Conservation (phyloP, 306 rosid genomes). For the Corylus heterophylla region DNA sequence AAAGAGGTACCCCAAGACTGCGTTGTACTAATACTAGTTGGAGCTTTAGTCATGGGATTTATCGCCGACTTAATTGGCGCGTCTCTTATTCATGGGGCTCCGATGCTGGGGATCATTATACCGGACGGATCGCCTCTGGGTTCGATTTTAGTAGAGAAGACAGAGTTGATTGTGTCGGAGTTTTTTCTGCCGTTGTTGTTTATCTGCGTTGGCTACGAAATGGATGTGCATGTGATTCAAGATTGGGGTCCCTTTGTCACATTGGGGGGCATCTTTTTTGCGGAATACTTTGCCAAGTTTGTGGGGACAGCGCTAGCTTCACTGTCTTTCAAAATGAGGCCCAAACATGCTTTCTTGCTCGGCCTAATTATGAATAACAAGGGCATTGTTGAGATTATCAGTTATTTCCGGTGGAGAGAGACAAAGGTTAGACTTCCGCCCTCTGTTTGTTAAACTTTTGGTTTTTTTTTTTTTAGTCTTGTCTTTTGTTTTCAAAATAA, state of each 20-base stretch:
- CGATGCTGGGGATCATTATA: slow-evolving; percentile 24
- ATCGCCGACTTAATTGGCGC: slow-evolving; percentile 4
- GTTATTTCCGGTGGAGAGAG: neutral
- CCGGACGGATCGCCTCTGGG: slow-evolving; percentile 39
- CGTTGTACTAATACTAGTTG: slow-evolving; percentile 9
- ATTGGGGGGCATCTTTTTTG: slow-evolving; percentile 22
- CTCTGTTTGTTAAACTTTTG: too few relatives aligned
- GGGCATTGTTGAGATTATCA: slow-evolving; percentile 43
- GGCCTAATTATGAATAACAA: slow-evolving; percentile 45
- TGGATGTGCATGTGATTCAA: neutral
- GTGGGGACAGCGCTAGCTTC: slow-evolving; percentile 25
- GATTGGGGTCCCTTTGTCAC: slow-evolving; percentile 17
- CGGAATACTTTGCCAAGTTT: slow-evolving; percentile 22
- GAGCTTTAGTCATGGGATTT: slow-evolving; percentile 20
- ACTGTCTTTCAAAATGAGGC: slow-evolving; percentile 29
- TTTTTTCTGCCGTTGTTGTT: slow-evolving; percentile 23
- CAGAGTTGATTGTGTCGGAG: slow-evolving; percentile 22
- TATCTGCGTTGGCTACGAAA: slow-evolving; percentile 21
- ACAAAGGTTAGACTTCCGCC: slow-evolving; percentile 11
- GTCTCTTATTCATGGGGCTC: slow-evolving; percentile 4
- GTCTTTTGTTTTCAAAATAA: too few relatives aligned
- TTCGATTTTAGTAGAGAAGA: slow-evolving; percentile 23
- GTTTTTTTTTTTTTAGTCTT: too few relatives aligned
- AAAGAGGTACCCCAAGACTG: slow-evolving; percentile 21
- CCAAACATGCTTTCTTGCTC: slow-evolving; percentile 32